A percentile compares a stretch with the other conserved stretches of the same genome.
These are phyloP conservation scores for Amphichorda felina DNA, from an alignment of 2,329 filamentous ascomycete species.

Conservation along the genomic window DNA sequence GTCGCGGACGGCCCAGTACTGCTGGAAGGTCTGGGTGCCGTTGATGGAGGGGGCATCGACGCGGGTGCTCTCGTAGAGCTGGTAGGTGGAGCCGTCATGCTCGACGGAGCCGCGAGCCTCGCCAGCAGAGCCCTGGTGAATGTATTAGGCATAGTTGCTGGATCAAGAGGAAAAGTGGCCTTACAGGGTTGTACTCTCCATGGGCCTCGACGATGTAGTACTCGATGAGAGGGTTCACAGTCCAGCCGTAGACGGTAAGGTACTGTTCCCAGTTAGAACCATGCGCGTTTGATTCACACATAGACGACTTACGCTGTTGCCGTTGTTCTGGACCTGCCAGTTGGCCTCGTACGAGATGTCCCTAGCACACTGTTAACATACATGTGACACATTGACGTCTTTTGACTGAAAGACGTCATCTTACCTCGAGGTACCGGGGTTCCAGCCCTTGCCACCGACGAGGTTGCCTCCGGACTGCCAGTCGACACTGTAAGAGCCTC, in stretches of 20 bases:
- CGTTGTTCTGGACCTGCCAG: constrained; percentile 15
- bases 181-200: constrained; percentile 14
- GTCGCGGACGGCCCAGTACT: constrained; percentile 34
- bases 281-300: not conserved
- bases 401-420: no score
- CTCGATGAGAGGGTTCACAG: constrained; percentile 16
- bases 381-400: no score
- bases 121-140: constrained; percentile 7
- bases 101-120: constrained; percentile 11
- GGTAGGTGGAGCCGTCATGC: constrained; percentile 13
- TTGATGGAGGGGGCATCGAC: constrained; percentile 26
- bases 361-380: constrained; percentile 4
- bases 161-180: not conserved
- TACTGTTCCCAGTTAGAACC: constrained; percentile 7
- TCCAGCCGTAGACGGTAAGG: constrained; percentile 22
- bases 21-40: constrained; percentile 31
- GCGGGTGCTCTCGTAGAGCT: constrained; percentile 15
- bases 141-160: constrained; percentile 1
- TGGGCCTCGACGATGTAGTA: constrained; percentile 20
- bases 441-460: constrained; percentile 47
- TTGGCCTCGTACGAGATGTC: constrained; percentile 13
- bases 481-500: constrained; percentile 25
- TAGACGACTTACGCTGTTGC: constrained; percentile 10
- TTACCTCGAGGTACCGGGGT: constrained; percentile 35
- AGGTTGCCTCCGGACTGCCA: constrained; percentile 37